Evolutionary conservation across 208 protist species (phyloP), one percentile per base, ranked within the genome.

Genomic region (Trypanosoma melophagium): DNA sequence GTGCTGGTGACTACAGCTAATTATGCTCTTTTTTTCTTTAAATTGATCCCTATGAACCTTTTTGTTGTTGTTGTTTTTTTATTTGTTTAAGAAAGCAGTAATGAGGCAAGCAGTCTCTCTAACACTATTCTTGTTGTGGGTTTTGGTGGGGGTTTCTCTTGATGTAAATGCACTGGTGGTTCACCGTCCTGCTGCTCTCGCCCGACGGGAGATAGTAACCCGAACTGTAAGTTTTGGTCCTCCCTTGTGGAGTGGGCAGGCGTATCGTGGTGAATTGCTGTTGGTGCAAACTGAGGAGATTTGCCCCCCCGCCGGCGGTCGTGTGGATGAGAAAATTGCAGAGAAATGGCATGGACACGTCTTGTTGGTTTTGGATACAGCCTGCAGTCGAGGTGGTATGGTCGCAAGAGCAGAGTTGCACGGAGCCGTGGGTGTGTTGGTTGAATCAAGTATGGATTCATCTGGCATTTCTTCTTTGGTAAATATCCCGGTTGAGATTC

Each of bases 381-480:
- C 28, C 16, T 77, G 72, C 47, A 14, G 38, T 52, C 7, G 40
- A 13, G 72, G 41, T 7, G 59, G 19, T 10, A 28, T 57, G 25
- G 72, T 65, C 5, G 7, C 72, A 22, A 44, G 16, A 38, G 73
- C 60, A 2, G 59, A 78, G 49, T 40, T 25, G 0, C 16, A 7
- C 0, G 73, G 73, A 3, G 73, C 73, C 25, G 55, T 72, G 16
- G 73, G 73, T 16, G 42, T 78, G 7, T 28, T 78, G 10, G 0
- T 74, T 8, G 22, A 8, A 2, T 31, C 13, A 2, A 7, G 31
- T 3, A 25, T 9, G 1, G 40, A 3, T 7, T 3, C 16, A 17
- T 17, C 24, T 42, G 16, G 16, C 3, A 17, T 22, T n/a, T 47
- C 42, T 14, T 42, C 25, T 17, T 59, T 47, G 3, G 73, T 78